Base-by-base conservation (phyloP, 2,329 filamentous ascomycete genomes). In the Hypomyces rosellus region DNA sequence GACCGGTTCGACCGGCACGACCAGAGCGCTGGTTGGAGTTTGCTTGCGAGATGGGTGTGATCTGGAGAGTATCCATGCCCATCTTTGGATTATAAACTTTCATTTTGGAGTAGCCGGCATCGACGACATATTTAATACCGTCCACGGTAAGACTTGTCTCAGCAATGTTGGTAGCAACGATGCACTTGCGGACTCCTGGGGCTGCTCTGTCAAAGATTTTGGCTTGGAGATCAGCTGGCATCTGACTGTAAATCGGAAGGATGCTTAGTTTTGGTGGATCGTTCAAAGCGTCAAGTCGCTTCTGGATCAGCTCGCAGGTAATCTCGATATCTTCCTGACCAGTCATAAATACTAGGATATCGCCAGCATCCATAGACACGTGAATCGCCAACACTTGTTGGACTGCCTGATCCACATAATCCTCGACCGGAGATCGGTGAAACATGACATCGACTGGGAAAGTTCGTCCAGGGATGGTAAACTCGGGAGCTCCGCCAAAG, bases 31-130 rank as follows among this genome's bases (percentile, higher is more conserved):
- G 93, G 4, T 88, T 90, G 4, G 90, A 86, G 66, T 99, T 99
- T 59, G 93, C 93, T 66, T 99, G 93, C 2, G 91, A 96, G 48
- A 99, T 95, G 1, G 93, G 93, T 0, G 93, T 99, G 58, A 99
- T 95, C 63, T 97, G 93, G 13, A 99, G 80, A 0, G 92, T 96
- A 63, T 99, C 93, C 93, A 99, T 99, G 51, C 93, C 93, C 89
- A 99, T 97, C 48, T 91, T 88, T 5, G 93, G 91, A 62, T 99
- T 99, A 71, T 97, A 99, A 4, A 99, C 93, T 66, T 99, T 99
- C 64, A 97, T 81, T 67, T 99, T 99, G 2, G 90, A 95, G 68
- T 92, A 99, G 1, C 93, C 93, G 2, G 89, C 84, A 66, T 99
- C 93, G 4, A 99, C 93, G 18, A 99, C 93, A 62, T 96, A 99